phyloP scores from a whole-genome alignment of 2,329 filamentous ascomycete species.

The Sporothrix variecibatus region DNA sequence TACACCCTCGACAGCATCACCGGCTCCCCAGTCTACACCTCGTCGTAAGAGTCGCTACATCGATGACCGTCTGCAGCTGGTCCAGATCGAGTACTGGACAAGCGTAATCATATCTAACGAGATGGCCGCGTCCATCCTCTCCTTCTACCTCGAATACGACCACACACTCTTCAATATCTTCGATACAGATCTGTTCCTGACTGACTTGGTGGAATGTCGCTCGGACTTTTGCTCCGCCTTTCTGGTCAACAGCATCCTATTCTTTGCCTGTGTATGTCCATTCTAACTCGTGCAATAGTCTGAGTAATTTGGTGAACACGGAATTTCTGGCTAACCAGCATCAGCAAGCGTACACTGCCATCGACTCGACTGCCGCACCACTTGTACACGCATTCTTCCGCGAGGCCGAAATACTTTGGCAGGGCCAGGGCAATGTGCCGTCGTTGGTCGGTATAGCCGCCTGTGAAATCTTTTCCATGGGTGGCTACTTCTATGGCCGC shows the following conservation, averaged over 20 bases:
- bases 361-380: neutral
- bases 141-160: conserved; percentile 29
- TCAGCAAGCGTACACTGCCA: conserved; percentile 7
- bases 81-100: conserved; percentile 28
- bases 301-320: no score
- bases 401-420: neutral
- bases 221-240: conserved; percentile 12
- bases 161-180: conserved; percentile 27
- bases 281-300: no score
- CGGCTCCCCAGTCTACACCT: neutral
- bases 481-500: conserved; percentile 25
- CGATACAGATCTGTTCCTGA: neutral
- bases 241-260: neutral
- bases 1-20: neutral
- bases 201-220: neutral
- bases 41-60: neutral
- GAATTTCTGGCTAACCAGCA: neutral
- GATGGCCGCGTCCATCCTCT: conserved; percentile 27
- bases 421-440: neutral
- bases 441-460: neutral
- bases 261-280: conserved; percentile 11
- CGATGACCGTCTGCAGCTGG: conserved; percentile 11
- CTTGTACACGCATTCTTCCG: conserved; percentile 7
- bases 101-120: conserved; percentile 25
- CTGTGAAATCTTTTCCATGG: conserved; percentile 25